Evolutionary conservation across 352 stramenopile genomes (phyloP).

Genomic region (Phytophthora sansomeana): DNA sequence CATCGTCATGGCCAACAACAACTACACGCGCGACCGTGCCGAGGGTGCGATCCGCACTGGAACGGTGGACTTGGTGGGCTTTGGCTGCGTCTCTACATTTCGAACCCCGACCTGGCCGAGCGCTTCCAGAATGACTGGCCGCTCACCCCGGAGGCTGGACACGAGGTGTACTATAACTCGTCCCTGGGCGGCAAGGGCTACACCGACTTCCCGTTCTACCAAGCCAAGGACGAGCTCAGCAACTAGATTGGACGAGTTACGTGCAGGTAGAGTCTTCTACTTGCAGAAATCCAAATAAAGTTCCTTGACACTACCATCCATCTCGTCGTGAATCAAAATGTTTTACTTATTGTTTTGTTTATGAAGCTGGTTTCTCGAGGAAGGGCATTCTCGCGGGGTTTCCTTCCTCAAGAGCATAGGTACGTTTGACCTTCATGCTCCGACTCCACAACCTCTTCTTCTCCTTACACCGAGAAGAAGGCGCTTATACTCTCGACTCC

Average conservation of each 20-base stretch:
- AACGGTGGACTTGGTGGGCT: constrained; percentile 17
- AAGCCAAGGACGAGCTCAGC: constrained; percentile 13
- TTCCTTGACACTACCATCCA: too few species aligned
- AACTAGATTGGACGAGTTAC: not conserved
- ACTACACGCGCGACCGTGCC: constrained; percentile 17
- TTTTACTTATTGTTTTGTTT: not conserved
- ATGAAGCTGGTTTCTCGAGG: not conserved
- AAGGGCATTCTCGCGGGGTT: too few species aligned
- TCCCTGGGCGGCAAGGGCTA: constrained; percentile 23
- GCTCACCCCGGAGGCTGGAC: constrained; percentile 11
- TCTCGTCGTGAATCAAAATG: too few species aligned
- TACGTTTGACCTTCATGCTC: not conserved
- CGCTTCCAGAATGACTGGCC: constrained; percentile 27
- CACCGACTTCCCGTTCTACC: constrained; percentile 36
- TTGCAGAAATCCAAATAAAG: not conserved
- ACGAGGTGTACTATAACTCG: constrained; percentile 22
- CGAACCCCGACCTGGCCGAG: constrained; percentile 21
- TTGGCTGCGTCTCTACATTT: constrained; percentile 23
- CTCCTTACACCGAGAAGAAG: not conserved
- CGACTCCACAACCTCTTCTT: not conserved
- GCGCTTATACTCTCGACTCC: too few species aligned
- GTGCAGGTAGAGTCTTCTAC: not conserved
- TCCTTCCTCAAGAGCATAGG: too few species aligned
- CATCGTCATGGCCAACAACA: constrained; percentile 25
- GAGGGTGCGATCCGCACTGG: constrained; percentile 18